Base-by-base conservation (phyloP, 352 stramenopile genomes). In the Blastocystis sp. region DNA sequence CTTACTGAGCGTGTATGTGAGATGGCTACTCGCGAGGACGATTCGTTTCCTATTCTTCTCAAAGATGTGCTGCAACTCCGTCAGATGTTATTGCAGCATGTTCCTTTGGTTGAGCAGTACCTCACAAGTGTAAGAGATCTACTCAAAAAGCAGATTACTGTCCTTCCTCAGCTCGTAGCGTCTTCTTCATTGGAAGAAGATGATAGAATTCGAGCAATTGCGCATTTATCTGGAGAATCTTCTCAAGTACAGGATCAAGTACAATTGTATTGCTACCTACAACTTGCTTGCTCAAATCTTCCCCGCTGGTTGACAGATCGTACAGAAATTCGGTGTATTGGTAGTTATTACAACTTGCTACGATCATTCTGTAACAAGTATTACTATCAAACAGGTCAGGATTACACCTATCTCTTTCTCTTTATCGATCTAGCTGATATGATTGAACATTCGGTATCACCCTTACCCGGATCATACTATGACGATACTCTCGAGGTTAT, bases 31-130 rank as follows among this genome's bases (percentile, higher is more conserved):
- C 29, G 73, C 20, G 11, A 84, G 15, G 73, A 84, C 56, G 73
- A 84, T 45, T 68, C 73, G 26, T 84, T 84, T 34, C 73, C 73
- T 29, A 29, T 29, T n/a, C 73, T 84, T n/a, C 53, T 84, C 7
- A 50, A 64, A 18, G 20, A 11, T 7, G 3, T 84, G 39, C n/a
- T 84, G 20, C n/a, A 2, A 20, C 73, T 84, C 2, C 73, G 73
- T 26, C 13, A 9, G 20, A n/a, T 69, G 5, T 6, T 84, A 1
- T 55, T 84, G 15, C 15, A 50, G 20, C 29, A 43, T 23, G 18
- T 18, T 9, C 26, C 47, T 3, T 23, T 68, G 29, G 9, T 84
- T 29, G 41, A 23, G 1, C 45, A 63, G 37, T 84, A 66, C 53
- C 20, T 59, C 50, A n/a, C 20, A n/a, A n/a, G 50, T 59, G 50